Evolutionary conservation across 768 basidiomycete genomes (phyloP).

Genomic region (Pisolithus orientalis): DNA sequence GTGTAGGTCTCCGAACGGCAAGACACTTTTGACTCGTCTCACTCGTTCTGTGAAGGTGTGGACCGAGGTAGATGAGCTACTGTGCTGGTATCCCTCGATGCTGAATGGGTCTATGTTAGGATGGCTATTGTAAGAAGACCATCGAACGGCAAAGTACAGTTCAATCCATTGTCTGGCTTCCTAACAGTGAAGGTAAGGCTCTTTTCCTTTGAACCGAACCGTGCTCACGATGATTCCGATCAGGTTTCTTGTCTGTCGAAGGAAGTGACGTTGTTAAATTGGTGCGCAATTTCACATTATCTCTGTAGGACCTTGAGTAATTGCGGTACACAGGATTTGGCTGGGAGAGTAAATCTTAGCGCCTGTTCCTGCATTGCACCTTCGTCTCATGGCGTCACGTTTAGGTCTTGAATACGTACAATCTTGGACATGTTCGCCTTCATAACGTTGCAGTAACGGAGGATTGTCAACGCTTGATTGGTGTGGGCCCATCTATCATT

Average conservation of each 20-base stretch:
- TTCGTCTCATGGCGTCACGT: not conserved
- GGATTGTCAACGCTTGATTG: slow-evolving; percentile 40
- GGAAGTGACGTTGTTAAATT: slow-evolving; percentile 41
- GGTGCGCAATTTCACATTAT: slow-evolving; percentile 21
- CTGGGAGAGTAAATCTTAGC: slow-evolving; percentile 29
- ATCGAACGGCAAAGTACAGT: slow-evolving; percentile 42
- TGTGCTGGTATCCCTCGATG: not conserved
- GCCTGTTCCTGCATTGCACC: not conserved
- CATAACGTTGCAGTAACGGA: slow-evolving; percentile 47
- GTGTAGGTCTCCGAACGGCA: slow-evolving; percentile 43
- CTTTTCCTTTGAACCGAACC: slow-evolving; percentile 1
- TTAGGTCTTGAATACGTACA: slow-evolving; percentile 35
- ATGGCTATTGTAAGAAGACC: slow-evolving; percentile 45
- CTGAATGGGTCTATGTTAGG: slow-evolving; percentile 23
- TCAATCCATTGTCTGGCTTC: slow-evolving; percentile 50
- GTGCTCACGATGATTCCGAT: slow-evolving; percentile 10
- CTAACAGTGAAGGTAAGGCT: slow-evolving; percentile 37
- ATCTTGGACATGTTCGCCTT: slow-evolving; percentile 39
- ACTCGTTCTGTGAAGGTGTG: slow-evolving; percentile 46
- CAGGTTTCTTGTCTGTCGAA: slow-evolving; percentile 51
- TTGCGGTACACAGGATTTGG: slow-evolving; percentile 32
- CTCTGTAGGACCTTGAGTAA: slow-evolving; percentile 9
- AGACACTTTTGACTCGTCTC: slow-evolving; percentile 40
- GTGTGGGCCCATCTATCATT: slow-evolving; percentile 43
- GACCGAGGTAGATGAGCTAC: slow-evolving; percentile 34